A percentile compares a stretch with the other conserved stretches of the same genome.
phyloP scores from a whole-genome alignment of 257 asterid genomes.

The Pogostemon cablin region DNA sequence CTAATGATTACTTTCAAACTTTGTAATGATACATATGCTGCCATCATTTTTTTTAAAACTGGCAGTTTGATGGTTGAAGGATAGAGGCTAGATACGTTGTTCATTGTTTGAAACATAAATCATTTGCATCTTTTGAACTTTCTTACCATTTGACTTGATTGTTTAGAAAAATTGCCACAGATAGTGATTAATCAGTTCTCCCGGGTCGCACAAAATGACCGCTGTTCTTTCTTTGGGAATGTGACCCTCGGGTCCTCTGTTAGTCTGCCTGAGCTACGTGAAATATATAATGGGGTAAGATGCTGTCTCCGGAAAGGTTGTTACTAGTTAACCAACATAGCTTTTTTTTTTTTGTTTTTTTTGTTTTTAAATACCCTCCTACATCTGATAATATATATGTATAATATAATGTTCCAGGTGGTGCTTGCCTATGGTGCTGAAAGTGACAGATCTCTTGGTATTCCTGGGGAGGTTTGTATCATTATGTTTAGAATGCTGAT shows the following conservation, averaged over 20 bases:
- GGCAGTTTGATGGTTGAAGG: not conserved
- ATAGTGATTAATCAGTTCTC: conserved; percentile 85
- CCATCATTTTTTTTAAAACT: not conserved
- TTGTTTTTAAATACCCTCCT: conserved; percentile 6
- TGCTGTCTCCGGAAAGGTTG: conserved; percentile 16
- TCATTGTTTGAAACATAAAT: conserved; percentile 2
- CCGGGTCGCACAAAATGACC: conserved; percentile 68
- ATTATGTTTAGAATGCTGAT: conserved; percentile 11
- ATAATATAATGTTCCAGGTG: conserved; percentile 52
- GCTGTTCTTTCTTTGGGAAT: conserved; percentile 87
- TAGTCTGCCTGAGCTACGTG: conserved; percentile 77
- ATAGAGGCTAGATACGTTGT: not conserved
- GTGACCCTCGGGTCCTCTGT: conserved; percentile 77
- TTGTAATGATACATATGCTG: not conserved
- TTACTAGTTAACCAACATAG: conserved; percentile 22
- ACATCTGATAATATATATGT: conserved; percentile 9
- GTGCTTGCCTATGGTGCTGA: conserved; percentile 97
- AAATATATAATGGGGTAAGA: conserved; percentile 78
- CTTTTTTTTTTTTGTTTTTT: conserved; percentile 3
- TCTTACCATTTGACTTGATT: conserved; percentile 39
- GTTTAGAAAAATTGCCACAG: conserved; percentile 58
- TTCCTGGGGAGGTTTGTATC: conserved; percentile 76
- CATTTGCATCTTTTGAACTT: not conserved
- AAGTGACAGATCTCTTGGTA: conserved; percentile 85
- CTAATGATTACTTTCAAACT: conserved; percentile 8